Evolutionary conservation across 257 asterid genomes (phyloP), one percentile per base, ranked within the genome.

Genomic region (Salvia miltiorrhiza): DNA sequence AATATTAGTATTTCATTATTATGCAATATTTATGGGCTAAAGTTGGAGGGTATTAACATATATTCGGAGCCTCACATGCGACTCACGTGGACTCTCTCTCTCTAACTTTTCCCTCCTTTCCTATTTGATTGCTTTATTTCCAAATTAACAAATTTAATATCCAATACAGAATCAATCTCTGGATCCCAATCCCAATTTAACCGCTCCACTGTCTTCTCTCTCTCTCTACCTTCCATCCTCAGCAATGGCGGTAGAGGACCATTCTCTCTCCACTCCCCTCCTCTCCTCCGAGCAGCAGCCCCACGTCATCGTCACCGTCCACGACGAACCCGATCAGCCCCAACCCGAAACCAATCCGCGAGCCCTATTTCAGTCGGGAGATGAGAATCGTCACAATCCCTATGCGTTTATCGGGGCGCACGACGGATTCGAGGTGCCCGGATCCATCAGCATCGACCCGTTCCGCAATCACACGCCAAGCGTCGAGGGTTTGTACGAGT

Each of bases 401-500:
- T 94, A 69, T 49, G 79, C 77, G 48, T 86, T 91, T 39, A 66
- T 94, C 54, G 99, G 96, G 64, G 88, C 86, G 32, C 65, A 64
- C 17, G 76, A 65, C 2, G 86, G 82, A 43, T 84, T 80, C 78
- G 90, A 86, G 50, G 80, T 86, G 24, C 96, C 93, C 47, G 82
- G 75, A 61, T 74, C 97, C 72, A 65, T 82, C 65, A 86, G 93
- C 24, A 68, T 94, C 68, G 97, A 94, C 65, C 98, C 99, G 49
- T 94, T 89, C 50, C 81, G 83, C 28, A 91, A 94, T 73, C 71
- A 80, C 50, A 91, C 98, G 59, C 85, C 81, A 16, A 14, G 28
- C 3, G 55, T 94, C 70, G 93, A 85, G 72, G 99, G 99, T 64
- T 48, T 91, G 1, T 94, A 94, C 74, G 99, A 94, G 85, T 91